These are phyloP conservation scores for Phytophthora multivora DNA, from an alignment of 352 stramenopile species.

Conservation along the genomic window DNA sequence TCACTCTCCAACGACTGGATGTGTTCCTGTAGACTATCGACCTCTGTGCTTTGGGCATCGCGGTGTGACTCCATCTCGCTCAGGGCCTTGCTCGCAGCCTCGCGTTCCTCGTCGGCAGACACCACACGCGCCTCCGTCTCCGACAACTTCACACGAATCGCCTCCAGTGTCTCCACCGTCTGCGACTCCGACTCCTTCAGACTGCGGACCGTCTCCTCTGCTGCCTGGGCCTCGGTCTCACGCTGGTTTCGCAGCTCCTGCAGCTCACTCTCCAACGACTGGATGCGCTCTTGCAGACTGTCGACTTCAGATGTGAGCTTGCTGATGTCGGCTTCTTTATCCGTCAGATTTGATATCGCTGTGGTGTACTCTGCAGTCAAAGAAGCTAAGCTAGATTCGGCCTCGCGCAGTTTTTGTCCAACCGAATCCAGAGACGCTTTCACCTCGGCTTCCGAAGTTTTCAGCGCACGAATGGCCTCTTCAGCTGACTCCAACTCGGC, in stretches of 20 bases:
- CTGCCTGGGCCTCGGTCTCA: conserved; percentile 14
- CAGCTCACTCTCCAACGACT: conserved; percentile 22
- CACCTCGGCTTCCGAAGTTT: conserved; percentile 6
- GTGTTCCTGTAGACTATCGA: conserved; percentile 9
- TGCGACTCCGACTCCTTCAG: conserved; percentile 25
- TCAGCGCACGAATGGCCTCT: conserved; percentile 16
- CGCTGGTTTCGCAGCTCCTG: conserved; percentile 29
- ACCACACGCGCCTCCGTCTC: conserved; percentile 22
- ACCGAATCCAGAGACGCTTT: conserved; percentile 11
- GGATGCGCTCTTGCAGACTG: not conserved
- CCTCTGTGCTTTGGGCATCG: conserved; percentile 20
- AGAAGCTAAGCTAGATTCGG: not conserved
- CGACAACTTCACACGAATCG: conserved; percentile 26
- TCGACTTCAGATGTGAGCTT: conserved; percentile 2
- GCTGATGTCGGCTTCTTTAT: not conserved
- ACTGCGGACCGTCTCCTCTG: conserved; percentile 27
- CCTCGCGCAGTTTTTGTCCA: conserved; percentile 7
- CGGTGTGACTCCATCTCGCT: conserved; percentile 22
- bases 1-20: conserved; percentile 22
- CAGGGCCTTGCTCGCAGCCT: conserved; percentile 19
- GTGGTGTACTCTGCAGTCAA: conserved; percentile 5
- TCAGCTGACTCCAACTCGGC: conserved; percentile 13
- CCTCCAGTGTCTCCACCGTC: conserved; percentile 18
- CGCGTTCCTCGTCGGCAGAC: conserved; percentile 24
- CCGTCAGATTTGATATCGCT: not conserved